A percentile compares a stretch with the other conserved stretches of the same genome.
These are phyloP conservation scores for Saccharomycopsis javanensis DNA, from an alignment of 805 yeast genomes.

Conservation along the genomic window DNA sequence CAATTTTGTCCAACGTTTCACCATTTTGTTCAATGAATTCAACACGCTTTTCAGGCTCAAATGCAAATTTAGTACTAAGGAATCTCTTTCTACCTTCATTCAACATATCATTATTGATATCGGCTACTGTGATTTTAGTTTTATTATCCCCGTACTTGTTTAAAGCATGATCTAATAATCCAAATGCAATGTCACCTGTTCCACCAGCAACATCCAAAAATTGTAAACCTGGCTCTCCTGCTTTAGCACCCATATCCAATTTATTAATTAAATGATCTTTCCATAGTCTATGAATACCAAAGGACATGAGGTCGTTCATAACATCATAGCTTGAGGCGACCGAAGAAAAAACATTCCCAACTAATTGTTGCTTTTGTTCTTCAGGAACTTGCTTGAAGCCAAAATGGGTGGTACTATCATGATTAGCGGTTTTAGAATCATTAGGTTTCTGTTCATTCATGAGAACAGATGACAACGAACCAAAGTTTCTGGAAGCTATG, in stretches of 20 bases:
- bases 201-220: conserved; percentile 98
- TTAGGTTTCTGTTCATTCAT: neutral
- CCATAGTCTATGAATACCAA: conserved; percentile 93
- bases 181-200: conserved; percentile 95
- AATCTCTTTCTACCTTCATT: conserved; percentile 81
- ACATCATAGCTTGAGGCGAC: conserved; percentile 91
- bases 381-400: conserved; percentile 79
- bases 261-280: conserved; percentile 79
- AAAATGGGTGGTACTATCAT: conserved; percentile 62
- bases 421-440: neutral
- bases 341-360: conserved; percentile 80
- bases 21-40: conserved; percentile 86
- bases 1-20: conserved; percentile 73
- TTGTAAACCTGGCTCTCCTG: conserved; percentile 71
- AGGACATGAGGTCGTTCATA: conserved; percentile 96
- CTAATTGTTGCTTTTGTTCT: conserved; percentile 72
- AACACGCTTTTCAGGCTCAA: conserved; percentile 42
- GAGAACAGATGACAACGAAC: neutral
- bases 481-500: neutral
- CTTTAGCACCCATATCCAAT: conserved; percentile 87
- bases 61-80: conserved; percentile 45
- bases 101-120: conserved; percentile 92
- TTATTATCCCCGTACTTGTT: conserved; percentile 60
- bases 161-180: conserved; percentile 85
- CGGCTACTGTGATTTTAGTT: conserved; percentile 83